phyloP scores from a whole-genome alignment of 306 rosid species.

The Ormosia emarginata region DNA sequence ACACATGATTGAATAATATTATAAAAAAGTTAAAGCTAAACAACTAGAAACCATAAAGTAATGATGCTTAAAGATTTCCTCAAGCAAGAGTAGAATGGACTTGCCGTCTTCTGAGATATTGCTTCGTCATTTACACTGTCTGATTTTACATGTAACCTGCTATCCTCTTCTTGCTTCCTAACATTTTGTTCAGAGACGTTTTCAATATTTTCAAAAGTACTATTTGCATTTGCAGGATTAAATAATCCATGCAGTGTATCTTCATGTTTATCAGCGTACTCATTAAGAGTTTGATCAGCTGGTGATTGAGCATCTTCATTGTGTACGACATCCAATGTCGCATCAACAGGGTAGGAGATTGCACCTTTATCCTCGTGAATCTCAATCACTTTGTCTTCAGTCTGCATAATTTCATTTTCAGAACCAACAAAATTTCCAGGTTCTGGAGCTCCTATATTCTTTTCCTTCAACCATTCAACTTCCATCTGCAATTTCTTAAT shows the following conservation, averaged over 20 bases:
- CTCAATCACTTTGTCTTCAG: conserved; percentile 64
- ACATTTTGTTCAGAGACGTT: conserved; percentile 37
- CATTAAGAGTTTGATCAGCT: conserved; percentile 29
- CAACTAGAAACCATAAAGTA: neutral
- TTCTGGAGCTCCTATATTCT: conserved; percentile 23
- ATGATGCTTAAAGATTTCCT: neutral
- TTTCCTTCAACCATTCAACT: conserved; percentile 61
- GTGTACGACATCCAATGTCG: conserved; percentile 15
- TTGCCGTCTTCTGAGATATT: conserved; percentile 57
- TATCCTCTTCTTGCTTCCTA: conserved; percentile 34
- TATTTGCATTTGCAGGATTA: conserved; percentile 29
- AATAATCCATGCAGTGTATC: conserved; percentile 35
- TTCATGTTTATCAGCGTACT: conserved; percentile 35
- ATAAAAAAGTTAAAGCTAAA: neutral
- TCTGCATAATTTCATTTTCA: conserved; percentile 41
- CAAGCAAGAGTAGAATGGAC: conserved; percentile 36
- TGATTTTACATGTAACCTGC: conserved; percentile 28
- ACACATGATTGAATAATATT: conserved; percentile 14
- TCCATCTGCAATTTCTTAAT: conserved; percentile 65
- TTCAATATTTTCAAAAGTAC: conserved; percentile 35
- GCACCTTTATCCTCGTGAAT: conserved; percentile 68
- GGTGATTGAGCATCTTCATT: conserved; percentile 39
- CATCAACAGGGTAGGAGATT: conserved; percentile 37
- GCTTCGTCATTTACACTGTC: conserved; percentile 46
- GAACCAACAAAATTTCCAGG: conserved; percentile 29